Evolutionary conservation across 495 filamentous ascomycete species (phyloP).

Genomic region (Aspergillus bertholletiae): DNA sequence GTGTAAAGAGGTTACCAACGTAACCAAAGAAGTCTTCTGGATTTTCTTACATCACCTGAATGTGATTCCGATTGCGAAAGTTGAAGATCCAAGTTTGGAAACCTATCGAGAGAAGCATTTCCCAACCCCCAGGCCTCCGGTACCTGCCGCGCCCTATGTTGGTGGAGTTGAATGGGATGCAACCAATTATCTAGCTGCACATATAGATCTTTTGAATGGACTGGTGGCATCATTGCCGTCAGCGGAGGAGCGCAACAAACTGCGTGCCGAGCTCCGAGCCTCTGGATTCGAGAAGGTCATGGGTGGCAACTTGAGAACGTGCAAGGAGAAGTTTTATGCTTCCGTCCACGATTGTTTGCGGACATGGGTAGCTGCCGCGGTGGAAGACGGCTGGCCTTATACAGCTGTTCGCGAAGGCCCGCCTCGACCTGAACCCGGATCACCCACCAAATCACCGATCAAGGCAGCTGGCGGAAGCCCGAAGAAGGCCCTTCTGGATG

Average conservation of each 20-base stretch:
- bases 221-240: slow-evolving; percentile 82
- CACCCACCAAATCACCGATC: slow-evolving; percentile 40
- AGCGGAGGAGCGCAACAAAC: slow-evolving; percentile 65
- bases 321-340: slow-evolving; percentile 96
- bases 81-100: slow-evolving; percentile 26
- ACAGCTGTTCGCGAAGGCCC: slow-evolving; percentile 71
- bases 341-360: slow-evolving; percentile 83
- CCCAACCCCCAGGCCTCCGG: slow-evolving; percentile 80
- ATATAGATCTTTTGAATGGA: slow-evolving; percentile 90
- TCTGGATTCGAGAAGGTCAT: slow-evolving; percentile 91
- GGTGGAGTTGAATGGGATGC: slow-evolving; percentile 99
- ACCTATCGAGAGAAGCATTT: slow-evolving; percentile 61
- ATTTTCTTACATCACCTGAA: slow-evolving; percentile 96
- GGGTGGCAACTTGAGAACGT: slow-evolving; percentile 78
- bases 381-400: slow-evolving; percentile 84
- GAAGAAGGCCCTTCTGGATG: slow-evolving; percentile 37
- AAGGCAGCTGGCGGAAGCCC: slow-evolving; percentile 34
- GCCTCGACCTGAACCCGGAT: slow-evolving; percentile 35
- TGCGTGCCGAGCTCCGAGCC: slow-evolving; percentile 72
- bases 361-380: slow-evolving; percentile 85
- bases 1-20: slow-evolving; percentile 86
- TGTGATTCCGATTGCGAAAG: slow-evolving; percentile 58
- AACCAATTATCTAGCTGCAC: slow-evolving; percentile 89
- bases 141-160: slow-evolving; percentile 93
- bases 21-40: slow-evolving; percentile 99